A percentile compares a stretch with the other conserved stretches of the same genome.
Evolutionary conservation across 148 eudicot species (phyloP).

Genomic region (Drosera capensis): DNA sequence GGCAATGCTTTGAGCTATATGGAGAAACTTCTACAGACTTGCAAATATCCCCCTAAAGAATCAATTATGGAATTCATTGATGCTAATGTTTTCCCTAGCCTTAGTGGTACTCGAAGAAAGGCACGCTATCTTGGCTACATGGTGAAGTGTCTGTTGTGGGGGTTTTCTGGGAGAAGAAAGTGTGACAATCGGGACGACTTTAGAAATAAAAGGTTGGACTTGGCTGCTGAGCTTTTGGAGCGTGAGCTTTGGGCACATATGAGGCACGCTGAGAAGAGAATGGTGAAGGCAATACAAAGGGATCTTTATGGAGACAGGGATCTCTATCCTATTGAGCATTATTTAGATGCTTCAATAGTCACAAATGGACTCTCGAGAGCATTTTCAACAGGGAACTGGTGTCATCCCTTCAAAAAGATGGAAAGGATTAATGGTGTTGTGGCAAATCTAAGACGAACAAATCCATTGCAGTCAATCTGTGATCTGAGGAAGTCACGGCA

Average conservation of each 20-base stretch:
- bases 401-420: constrained; percentile 58
- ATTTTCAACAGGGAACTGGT: constrained; percentile 84
- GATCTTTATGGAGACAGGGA: constrained; percentile 71
- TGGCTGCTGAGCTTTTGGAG: constrained; percentile 76
- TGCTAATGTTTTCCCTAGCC: constrained; percentile 43
- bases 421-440: constrained; percentile 77
- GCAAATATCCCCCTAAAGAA: constrained; percentile 64
- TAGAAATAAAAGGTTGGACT: constrained; percentile 74
- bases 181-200: constrained; percentile 81
- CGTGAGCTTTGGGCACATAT: constrained; percentile 68
- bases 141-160: constrained; percentile 69
- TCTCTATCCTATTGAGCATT: constrained; percentile 44
- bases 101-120: constrained; percentile 37
- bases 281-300: constrained; percentile 77
- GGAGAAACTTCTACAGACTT: constrained; percentile 20
- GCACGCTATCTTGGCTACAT: constrained; percentile 84
- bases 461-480: constrained; percentile 63
- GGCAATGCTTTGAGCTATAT: constrained; percentile 32
- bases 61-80: constrained; percentile 37
- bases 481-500: constrained; percentile 92
- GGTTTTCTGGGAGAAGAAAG: constrained; percentile 61
- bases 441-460: constrained; percentile 74
- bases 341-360: constrained; percentile 74
- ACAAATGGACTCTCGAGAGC: constrained; percentile 87
- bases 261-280: constrained; percentile 85